Evolutionary conservation across 495 filamentous ascomycete species (phyloP), one percentile per base, ranked within the genome.

Genomic region (Penicilliopsis zonata): DNA sequence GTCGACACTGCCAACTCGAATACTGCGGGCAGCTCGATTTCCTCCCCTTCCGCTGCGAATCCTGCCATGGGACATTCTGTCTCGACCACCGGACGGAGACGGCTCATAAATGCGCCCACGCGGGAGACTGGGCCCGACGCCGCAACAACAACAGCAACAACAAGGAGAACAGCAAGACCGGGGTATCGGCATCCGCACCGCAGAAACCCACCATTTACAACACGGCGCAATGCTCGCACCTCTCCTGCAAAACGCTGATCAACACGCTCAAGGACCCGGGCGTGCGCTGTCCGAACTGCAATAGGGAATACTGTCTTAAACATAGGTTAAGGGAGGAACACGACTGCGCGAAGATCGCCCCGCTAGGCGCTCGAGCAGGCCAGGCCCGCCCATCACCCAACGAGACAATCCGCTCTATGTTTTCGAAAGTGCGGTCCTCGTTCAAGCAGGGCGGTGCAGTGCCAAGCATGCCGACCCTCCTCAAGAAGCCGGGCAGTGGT

Each of bases 1-100:
- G 90, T 46, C 73, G 76, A 34, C 86, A 94, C 64, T 98, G 90
- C 69, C 76, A 95, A 57, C 77, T 81, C 60, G 59, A 74, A 41
- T 86, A 83, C 69, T 98, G 90, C 70, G 76, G 86, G 52, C 78
- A 82, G 48, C 82, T 96, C 28, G 92, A 96, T 61, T 96, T 96
- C 63, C 78, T 98, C 8, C 90, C 90, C 23, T 98, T 95, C 63
- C 69, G 74, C 43, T 98, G 90, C 68, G 81, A 90, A 57, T 86
- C 78, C 51, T 98, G 90, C 47, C 63, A 59, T 45, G 69, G 77
- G 28, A 92, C 79, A 29, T 98, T 76, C 69, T 98, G 90, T 54
- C 81, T 92, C 49, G 86, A 95, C 52, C 90, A 98, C 69, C 84
- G 90, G 33, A 81, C 76, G 48, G 88, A 95, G 58, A 70, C 73